A percentile compares a stretch with the other conserved stretches of the same genome.
phyloP scores from a whole-genome alignment of 2,329 filamentous ascomycete genomes.

The Aspergillaceae sp. region DNA sequence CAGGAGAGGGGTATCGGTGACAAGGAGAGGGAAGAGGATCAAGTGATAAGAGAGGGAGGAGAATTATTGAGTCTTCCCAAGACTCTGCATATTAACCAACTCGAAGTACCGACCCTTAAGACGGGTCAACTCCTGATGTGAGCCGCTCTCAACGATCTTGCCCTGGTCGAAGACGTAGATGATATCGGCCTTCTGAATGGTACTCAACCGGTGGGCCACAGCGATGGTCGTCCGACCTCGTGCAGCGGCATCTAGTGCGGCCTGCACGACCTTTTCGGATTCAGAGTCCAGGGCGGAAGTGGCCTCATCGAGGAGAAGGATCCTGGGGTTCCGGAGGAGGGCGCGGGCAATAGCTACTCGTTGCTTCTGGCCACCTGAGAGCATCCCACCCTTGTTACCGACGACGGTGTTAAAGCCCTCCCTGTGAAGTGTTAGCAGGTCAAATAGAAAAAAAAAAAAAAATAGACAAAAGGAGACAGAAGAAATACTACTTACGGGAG shows the following conservation, averaged over 20 bases:
- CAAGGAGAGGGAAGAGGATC: neutral
- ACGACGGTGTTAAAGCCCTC: constrained; percentile 81
- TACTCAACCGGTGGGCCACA: constrained; percentile 83
- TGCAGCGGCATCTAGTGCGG: constrained; percentile 69
- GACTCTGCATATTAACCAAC: constrained; percentile 69
- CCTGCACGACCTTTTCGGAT: constrained; percentile 51
- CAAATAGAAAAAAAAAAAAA: neutral
- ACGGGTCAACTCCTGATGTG: constrained; percentile 63
- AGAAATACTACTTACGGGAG: constrained; percentile 48
- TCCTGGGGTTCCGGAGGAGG: constrained; percentile 79
- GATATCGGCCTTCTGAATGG: constrained; percentile 87
- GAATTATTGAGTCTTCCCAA: constrained; percentile 48
- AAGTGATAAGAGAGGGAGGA: neutral
- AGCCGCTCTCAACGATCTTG: constrained; percentile 73
- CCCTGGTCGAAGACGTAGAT: constrained; percentile 97
- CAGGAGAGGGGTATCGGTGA: neutral
- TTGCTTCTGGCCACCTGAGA: constrained; percentile 90
- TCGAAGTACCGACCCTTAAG: constrained; percentile 66
- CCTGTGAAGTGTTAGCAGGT: constrained; percentile 15
- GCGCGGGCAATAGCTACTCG: constrained; percentile 89
- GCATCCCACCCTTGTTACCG: constrained; percentile 74
- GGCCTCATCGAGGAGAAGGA: constrained; percentile 76
- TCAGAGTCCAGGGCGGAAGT: constrained; percentile 46
- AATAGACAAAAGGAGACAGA: neutral
- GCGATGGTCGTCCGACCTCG: constrained; percentile 85